phyloP scores from a whole-genome alignment of 139 green algal genomes.

The Gonium pectorale region DNA sequence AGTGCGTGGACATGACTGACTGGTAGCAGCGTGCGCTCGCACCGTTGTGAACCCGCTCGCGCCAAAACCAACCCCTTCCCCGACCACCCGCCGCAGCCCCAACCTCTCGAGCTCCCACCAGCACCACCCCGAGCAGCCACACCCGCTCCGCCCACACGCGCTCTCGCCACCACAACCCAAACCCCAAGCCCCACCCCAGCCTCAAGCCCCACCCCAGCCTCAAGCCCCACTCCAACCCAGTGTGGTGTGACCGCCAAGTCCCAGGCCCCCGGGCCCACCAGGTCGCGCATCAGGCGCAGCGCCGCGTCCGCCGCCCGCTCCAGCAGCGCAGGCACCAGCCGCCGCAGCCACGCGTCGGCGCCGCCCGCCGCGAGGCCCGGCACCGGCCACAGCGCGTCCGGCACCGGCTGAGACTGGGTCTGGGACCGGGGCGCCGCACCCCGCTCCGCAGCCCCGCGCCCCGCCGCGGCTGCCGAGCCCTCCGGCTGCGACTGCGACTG shows the following conservation, averaged over 20 bases:
- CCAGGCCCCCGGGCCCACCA: not conserved
- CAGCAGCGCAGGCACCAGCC: slow-evolving; percentile 26
- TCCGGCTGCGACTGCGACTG: not conserved
- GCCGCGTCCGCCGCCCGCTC: not conserved
- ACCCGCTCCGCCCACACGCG: not conserved
- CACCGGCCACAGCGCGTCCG: slow-evolving; percentile 9
- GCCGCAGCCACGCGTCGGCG: slow-evolving; percentile 24
- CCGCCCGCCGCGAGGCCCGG: not conserved
- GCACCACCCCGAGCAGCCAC: not conserved
- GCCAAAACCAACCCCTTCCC: not conserved
- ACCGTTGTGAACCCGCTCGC: not conserved
- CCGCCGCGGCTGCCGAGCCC: not conserved
- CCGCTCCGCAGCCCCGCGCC: not conserved
- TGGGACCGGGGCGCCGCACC: no score
- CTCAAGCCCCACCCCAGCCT: not conserved
- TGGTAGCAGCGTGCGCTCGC: no score
- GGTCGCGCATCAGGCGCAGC: not conserved
- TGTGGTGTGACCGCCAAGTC: not conserved
- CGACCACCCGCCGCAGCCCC: not conserved
- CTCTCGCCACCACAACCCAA: not conserved
- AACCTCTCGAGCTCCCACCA: not conserved
- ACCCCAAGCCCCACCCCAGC: not conserved
- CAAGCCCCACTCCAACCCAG: not conserved
- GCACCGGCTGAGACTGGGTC: no score
- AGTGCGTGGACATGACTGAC: not conserved